phyloP scores from a whole-genome alignment of 345 rosid species.

The Gossypium stocksii region DNA sequence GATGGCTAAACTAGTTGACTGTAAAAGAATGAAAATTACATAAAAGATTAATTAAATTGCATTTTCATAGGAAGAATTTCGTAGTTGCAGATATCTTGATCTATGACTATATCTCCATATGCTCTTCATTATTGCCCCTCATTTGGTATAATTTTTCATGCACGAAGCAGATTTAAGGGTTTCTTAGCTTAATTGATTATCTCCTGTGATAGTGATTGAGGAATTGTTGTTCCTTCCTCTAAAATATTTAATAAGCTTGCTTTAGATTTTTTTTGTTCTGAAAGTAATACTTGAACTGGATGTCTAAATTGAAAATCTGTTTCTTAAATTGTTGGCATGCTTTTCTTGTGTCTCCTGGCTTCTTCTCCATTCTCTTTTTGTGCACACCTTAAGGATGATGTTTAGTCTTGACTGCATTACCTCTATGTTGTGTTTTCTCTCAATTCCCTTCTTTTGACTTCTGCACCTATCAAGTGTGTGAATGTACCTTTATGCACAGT shows the following conservation, averaged over 20 bases:
- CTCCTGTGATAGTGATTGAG: neutral
- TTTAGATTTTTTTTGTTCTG: neutral
- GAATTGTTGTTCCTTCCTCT: neutral
- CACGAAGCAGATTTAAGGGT: neutral
- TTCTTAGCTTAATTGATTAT: constrained; percentile 3
- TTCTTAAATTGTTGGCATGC: neutral
- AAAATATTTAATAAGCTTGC: neutral
- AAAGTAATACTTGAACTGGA: neutral
- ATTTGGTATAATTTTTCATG: neutral
- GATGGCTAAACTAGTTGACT: neutral
- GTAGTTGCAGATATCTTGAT: neutral
- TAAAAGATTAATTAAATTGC: neutral
- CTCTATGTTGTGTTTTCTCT: neutral
- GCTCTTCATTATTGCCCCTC: neutral
- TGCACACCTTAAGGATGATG: neutral
- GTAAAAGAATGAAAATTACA: neutral
- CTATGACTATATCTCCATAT: neutral
- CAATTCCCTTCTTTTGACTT: neutral
- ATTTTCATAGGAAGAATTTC: neutral
- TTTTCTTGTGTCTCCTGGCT: neutral
- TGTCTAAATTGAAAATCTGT: neutral
- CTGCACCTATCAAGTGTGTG: neutral
- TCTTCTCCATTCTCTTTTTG: neutral
- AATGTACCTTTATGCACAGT: neutral
- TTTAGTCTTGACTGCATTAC: neutral